Conservation (phyloP, 163 green algal genomes). For the Picocystis sp. region DNA sequence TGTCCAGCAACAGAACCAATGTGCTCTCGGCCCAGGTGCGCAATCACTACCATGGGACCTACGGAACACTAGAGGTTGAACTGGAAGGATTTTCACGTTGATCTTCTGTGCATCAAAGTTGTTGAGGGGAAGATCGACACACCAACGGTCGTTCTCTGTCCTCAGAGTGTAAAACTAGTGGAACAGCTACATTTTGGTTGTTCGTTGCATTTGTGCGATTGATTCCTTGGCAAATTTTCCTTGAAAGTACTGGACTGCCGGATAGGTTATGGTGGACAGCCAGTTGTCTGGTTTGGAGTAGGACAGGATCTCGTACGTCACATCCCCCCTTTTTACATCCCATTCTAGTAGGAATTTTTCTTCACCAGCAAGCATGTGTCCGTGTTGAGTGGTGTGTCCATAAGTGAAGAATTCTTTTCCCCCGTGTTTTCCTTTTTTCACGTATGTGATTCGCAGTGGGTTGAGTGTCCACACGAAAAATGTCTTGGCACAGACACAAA, state of each 20-base stretch:
- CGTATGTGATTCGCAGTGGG: constrained; percentile 43
- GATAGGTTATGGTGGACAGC: constrained; percentile 34
- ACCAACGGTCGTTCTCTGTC: too few species aligned
- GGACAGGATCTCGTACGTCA: constrained; percentile 47
- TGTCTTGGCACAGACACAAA: constrained; percentile 39
- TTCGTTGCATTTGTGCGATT: constrained; percentile 18
- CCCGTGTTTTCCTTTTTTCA: constrained; percentile 8
- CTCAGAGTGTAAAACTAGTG: not conserved
- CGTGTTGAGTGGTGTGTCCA: constrained; percentile 41
- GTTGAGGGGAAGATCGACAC: too few species aligned
- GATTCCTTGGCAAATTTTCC: constrained; percentile 34
- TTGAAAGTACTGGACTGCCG: constrained; percentile 44
- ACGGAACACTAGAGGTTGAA: too few species aligned
- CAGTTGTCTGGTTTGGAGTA: constrained; percentile 44
- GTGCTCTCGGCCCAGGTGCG: too few species aligned
- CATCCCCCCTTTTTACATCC: not conserved
- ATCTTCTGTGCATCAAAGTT: too few species aligned
- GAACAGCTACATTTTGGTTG: not conserved
- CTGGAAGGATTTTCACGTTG: too few species aligned
- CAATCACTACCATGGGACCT: too few species aligned
- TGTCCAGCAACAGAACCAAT: too few species aligned
- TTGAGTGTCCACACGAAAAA: constrained; percentile 48
- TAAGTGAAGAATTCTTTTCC: constrained; percentile 19
- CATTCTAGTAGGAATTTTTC: constrained; percentile 61
- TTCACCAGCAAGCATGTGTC: constrained; percentile 60